Base-by-base conservation (phyloP, 2,329 filamentous ascomycete species). In the Exophiala calicioides region DNA sequence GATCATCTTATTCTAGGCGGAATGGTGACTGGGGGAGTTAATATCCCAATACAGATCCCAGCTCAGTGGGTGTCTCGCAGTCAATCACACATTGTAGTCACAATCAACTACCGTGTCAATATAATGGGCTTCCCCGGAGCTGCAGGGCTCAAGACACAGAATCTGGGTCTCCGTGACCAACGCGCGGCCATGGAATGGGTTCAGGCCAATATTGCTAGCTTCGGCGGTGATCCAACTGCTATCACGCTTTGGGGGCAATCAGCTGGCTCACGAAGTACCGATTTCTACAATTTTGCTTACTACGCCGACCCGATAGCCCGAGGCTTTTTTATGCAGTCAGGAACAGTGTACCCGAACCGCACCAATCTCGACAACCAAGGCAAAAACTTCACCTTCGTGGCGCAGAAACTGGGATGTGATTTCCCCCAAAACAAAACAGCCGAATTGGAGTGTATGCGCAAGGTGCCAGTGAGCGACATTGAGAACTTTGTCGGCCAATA, bases 81-180 rank as follows among this genome's bases (percentile, higher is more conserved):
- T 15, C 64, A 70, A 51, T 59, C 62, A 9, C 65, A 68, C 49
- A 67, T 74, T 44, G 37, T 62, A 5, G 40, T 61, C 12, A 67
- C 67, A 0, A 61, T 72, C 49, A 74, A 73, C 55, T 70, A 70
- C 52, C 65, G 68, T 3, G n/a, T 68, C 24, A 68, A 67, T 43
- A 66, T 73, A 40, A 70, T 73, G n/a, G 47, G 47, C 18, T 50
- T 50, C 56, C 5, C 67, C 0, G 62, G 63, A 8, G 65, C 66
- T 12, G 59, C 62, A 4, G 63, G 60, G 4, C 61, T 46, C 53
- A 10, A 52, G 33, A 53, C 44, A 0, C 62, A 68, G 34, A 81
- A 81, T 47, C 57, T 76, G 2, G 78, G 76, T 1, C 60, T 81
- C 4, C 66, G 72, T 4, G 78, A 83, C 56, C 78, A 81, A 55